phyloP scores from a whole-genome alignment of 192 early-diverging fungal species.

The Phycomyces nitens region DNA sequence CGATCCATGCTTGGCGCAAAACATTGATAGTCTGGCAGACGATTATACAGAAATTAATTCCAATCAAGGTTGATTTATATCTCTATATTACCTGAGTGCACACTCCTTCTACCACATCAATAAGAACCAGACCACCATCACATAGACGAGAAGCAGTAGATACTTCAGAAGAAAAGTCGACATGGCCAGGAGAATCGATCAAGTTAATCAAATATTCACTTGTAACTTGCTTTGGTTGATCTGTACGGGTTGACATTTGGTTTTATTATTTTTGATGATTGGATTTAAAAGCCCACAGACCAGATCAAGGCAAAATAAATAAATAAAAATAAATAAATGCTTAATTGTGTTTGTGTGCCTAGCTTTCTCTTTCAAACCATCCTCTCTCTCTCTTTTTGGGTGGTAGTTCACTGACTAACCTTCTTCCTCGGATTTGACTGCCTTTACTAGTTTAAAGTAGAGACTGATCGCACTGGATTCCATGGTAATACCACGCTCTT shows the following conservation, averaged over 20 bases:
- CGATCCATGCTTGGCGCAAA: slow-evolving; percentile 89
- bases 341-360: background rate
- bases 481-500: slow-evolving; percentile 98
- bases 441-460: slow-evolving; percentile 74
- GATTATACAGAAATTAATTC: too few species aligned
- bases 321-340: background rate
- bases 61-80: background rate
- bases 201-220: slow-evolving; percentile 91
- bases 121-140: slow-evolving; percentile 91
- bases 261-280: too few species aligned
- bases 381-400: background rate
- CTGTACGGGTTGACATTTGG: background rate
- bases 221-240: slow-evolving; percentile 21
- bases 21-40: slow-evolving; percentile 85
- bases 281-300: too few species aligned
- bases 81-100: slow-evolving; percentile 78
- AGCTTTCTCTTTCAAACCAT: background rate
- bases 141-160: slow-evolving; percentile 96
- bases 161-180: slow-evolving; percentile 98
- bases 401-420: slow-evolving; percentile 26
- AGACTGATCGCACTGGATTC: slow-evolving; percentile 94
- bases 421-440: background rate
- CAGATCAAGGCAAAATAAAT: too few species aligned
- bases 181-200: slow-evolving; percentile 98
- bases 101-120: slow-evolving; percentile 97